phyloP scores from a whole-genome alignment of 2,329 filamentous ascomycete species.

The Reticulascus tulasneorum region DNA sequence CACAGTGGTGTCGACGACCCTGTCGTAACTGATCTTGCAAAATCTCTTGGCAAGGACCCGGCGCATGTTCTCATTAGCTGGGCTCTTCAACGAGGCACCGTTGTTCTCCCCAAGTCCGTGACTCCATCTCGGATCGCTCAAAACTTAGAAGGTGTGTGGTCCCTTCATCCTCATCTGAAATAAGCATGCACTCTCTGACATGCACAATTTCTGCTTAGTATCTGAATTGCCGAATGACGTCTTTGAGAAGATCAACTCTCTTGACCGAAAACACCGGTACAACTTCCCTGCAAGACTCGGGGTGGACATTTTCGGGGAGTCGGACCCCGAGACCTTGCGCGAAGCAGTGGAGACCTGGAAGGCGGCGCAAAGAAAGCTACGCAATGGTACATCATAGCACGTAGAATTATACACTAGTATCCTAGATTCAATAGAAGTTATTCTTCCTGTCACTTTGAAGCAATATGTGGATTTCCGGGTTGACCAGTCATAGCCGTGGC shows the following conservation, averaged over 20 bases:
- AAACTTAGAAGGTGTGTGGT: slow-evolving; percentile 31
- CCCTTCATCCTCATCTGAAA: neutral
- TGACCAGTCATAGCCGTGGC: too few species aligned
- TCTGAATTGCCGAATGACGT: slow-evolving; percentile 31
- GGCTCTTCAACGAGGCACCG: slow-evolving; percentile 49
- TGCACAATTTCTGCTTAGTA: slow-evolving; percentile 16
- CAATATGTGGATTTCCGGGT: too few species aligned
- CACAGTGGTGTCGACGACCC: slow-evolving; percentile 44
- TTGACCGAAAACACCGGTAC: slow-evolving; percentile 36
- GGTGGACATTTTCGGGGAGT: slow-evolving; percentile 39
- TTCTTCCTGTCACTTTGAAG: too few species aligned
- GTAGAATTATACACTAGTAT: too few species aligned
- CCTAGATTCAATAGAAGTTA: too few species aligned
- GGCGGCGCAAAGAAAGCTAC: slow-evolving; percentile 24
- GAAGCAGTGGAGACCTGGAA: slow-evolving; percentile 30
- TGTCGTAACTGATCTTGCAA: slow-evolving; percentile 47
- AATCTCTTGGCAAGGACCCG: slow-evolving; percentile 45
- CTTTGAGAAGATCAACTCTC: slow-evolving; percentile 30
- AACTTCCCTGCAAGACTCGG: slow-evolving; percentile 39
- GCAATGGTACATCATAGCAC: too few species aligned
- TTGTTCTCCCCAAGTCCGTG: slow-evolving; percentile 52
- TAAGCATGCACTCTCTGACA: neutral
- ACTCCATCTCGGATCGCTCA: slow-evolving; percentile 45
- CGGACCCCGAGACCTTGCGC: slow-evolving; percentile 29
- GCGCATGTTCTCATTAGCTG: slow-evolving; percentile 52